Conservation (phyloP, 2,329 filamentous ascomycete genomes). For the Hypoxylon sp. region DNA sequence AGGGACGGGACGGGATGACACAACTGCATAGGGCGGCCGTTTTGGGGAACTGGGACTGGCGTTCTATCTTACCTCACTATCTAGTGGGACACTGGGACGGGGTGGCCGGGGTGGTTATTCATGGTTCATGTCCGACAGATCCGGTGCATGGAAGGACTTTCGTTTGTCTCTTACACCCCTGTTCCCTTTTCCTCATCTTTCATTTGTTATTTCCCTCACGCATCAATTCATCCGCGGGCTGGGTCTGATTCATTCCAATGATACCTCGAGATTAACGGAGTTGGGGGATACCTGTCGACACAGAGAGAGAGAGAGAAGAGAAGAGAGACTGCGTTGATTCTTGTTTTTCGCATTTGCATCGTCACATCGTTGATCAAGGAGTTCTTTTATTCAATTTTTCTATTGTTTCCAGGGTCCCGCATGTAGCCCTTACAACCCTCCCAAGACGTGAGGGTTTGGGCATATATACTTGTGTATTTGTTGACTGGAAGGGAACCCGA, state of each 20-base stretch:
- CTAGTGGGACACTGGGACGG: constrained; percentile 27
- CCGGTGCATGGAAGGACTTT: constrained; percentile 35
- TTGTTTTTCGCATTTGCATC: constrained; percentile 50
- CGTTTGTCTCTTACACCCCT: constrained; percentile 26
- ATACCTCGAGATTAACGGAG: constrained; percentile 51
- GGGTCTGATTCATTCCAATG: constrained; percentile 48
- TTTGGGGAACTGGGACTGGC: constrained; percentile 36
- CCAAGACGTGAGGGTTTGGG: constrained; percentile 18
- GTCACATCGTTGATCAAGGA: constrained; percentile 44
- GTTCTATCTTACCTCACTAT: constrained; percentile 37
- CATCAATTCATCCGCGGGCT: constrained; percentile 40
- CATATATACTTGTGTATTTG: constrained; percentile 44
- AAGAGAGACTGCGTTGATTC: constrained; percentile 32
- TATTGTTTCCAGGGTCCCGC: constrained; percentile 53
- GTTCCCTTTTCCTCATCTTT: constrained; percentile 19
- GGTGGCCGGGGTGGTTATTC: constrained; percentile 23
- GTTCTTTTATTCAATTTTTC: constrained; percentile 49
- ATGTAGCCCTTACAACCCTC: constrained; percentile 37
- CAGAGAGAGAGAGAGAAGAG: too few species aligned
- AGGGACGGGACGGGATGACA: constrained; percentile 22
- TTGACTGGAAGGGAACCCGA: constrained; percentile 39
- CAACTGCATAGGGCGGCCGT: constrained; percentile 42
- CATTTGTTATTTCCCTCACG: constrained; percentile 29
- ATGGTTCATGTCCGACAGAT: constrained; percentile 26
- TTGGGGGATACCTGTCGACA: constrained; percentile 16